Evolutionary conservation across 2,329 filamentous ascomycete species (phyloP), one percentile per base, ranked within the genome.

Genomic region (Botrytis galanthina): DNA sequence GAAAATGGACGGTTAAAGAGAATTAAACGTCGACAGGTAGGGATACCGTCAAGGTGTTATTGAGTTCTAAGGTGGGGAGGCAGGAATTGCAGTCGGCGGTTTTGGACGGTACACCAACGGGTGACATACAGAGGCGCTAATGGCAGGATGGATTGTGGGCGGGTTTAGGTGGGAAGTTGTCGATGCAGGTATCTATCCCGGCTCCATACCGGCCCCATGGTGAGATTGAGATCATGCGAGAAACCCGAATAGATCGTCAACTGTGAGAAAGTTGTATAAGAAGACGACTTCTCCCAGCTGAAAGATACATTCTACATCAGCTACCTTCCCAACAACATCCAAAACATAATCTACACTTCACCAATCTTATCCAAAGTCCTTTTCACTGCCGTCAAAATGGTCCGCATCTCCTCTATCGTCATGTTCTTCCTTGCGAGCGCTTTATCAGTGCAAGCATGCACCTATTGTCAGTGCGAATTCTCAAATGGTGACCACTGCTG

Each of bases 381-480:
- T 18, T 66, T 48, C 20, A 22, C 42, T 66, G 37, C 42, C 62
- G 62, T 42, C 42, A 48, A 66, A 46, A 48, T 66, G 62, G 62
- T 66, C 62, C 62, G 62, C 42, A 32, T 66, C 39, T 18, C 42
- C 42, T 20, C 62, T 12, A 66, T 66, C 29, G 62, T 42, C 3
- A 32, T 66, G 42, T 48, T 48, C 42, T 32, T 66, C 29, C 46
- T 66, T 22, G 62, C 62, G 7, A 66, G 62, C 62, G 62, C 62
- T 22, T 20, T 66, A 26, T 66, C 62, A 5, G 62, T 66, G 62
- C 62, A 66, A 26, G 62, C 62, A 22, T 66, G 62, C 62, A n/a
- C 3, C 10, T 66, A 66, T 42, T 66, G 62, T 42, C 62, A 66
- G 42, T 66, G 62, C 62, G 42, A 66, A 12, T 66, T 66, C 29